Evolutionary conservation across 306 rosid species (phyloP).

Genomic region (Benincasa hispida): DNA sequence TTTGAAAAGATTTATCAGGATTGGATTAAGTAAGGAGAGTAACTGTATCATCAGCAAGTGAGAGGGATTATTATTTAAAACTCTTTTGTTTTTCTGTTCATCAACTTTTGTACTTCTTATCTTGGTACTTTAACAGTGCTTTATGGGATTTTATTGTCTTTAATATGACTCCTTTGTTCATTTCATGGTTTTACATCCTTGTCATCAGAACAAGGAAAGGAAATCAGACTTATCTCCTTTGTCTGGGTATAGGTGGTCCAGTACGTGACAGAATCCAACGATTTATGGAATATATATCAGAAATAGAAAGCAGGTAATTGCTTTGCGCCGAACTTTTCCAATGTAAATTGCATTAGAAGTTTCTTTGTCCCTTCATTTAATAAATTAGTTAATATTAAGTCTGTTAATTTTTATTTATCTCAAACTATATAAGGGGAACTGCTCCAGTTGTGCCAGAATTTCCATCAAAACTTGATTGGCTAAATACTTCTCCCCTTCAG

Average conservation of each 20-base stretch:
- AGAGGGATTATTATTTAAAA: not conserved
- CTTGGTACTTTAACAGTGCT: not conserved
- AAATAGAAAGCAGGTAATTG: slow-evolving; percentile 66
- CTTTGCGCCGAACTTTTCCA: slow-evolving; percentile 1
- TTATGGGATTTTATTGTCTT: not conserved
- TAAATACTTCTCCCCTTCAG: slow-evolving; percentile 85
- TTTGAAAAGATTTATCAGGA: not conserved
- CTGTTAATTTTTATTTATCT: slow-evolving; percentile 1
- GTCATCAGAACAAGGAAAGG: slow-evolving; percentile 11
- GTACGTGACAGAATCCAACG: slow-evolving; percentile 55
- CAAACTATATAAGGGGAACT: slow-evolving; percentile 42
- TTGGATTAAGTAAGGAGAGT: not conserved
- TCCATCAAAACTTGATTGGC: slow-evolving; percentile 89
- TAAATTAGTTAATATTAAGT: not conserved
- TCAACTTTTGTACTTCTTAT: not conserved
- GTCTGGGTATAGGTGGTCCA: slow-evolving; percentile 36
- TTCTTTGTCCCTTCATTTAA: not conserved
- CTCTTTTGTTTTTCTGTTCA: not conserved
- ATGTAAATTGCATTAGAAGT: not conserved
- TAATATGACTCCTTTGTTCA: not conserved
- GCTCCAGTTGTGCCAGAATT: slow-evolving; percentile 80
- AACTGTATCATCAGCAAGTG: not conserved
- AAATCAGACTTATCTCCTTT: not conserved
- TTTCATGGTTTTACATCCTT: slow-evolving; percentile 13
- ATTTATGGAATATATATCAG: slow-evolving; percentile 76